Evolutionary conservation across 176 grass and related monocot genomes (phyloP).

Genomic region (Panicum miliaceum): DNA sequence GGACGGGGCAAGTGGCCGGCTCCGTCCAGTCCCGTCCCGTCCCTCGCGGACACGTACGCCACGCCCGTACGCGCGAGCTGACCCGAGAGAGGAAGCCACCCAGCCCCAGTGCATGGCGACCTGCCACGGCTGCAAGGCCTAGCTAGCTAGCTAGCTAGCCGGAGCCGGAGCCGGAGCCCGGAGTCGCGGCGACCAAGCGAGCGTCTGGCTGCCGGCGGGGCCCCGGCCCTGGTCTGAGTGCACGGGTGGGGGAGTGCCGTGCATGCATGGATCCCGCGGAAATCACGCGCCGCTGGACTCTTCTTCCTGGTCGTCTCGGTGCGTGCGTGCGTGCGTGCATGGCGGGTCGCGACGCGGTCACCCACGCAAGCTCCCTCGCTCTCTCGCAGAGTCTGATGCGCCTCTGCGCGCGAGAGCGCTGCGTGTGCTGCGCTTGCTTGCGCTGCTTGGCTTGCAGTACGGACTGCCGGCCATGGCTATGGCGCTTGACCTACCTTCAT

Average conservation of each 20-base stretch:
- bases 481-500: background rate
- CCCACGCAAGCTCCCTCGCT: background rate
- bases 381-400: no score
- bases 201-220: no score
- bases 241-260: background rate
- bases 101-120: background rate
- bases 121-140: background rate
- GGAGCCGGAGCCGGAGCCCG: no score
- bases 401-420: background rate
- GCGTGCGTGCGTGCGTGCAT: background rate
- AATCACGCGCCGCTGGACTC: slow-evolving; percentile 38
- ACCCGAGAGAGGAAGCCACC: background rate
- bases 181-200: slow-evolving; percentile 8
- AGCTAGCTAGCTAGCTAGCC: no score
- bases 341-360: slow-evolving; percentile 7
- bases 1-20: background rate
- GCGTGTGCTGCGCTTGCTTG: background rate
- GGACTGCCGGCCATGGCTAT: background rate
- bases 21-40: background rate
- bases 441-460: background rate
- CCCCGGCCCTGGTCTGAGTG: background rate
- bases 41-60: background rate
- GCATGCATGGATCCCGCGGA: slow-evolving; percentile 54
- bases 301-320: background rate
- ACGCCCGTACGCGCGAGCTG: background rate